A percentile compares a stretch with the other conserved stretches of the same genome.
Evolutionary conservation across 352 stramenopile genomes (phyloP).

Genomic region (Phytophthora pseudosyringae): DNA sequence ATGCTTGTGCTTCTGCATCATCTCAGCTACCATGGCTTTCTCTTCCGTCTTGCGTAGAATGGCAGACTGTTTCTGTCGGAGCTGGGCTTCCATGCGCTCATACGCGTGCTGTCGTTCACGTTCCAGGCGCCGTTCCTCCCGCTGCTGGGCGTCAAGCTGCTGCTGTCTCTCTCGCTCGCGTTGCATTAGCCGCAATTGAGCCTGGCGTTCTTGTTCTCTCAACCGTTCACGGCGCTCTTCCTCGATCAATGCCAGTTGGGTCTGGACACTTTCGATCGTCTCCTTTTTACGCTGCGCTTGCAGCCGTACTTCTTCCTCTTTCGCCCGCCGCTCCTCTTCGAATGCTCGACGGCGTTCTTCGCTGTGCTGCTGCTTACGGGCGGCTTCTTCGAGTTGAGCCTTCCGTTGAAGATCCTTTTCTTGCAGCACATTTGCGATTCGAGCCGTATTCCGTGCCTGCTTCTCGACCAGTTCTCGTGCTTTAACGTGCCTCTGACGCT

Average conservation of each 20-base stretch:
- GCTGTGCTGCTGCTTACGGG: conserved; percentile 69
- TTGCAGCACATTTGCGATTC: conserved; percentile 63
- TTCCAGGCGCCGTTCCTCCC: conserved; percentile 56
- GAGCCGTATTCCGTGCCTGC: conserved; percentile 71
- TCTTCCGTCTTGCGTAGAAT: conserved; percentile 57
- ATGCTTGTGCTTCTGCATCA: conserved; percentile 63
- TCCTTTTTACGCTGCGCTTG: conserved; percentile 66
- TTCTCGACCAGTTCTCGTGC: conserved; percentile 58
- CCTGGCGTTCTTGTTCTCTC: conserved; percentile 54
- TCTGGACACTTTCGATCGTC: conserved; percentile 64
- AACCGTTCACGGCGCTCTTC: conserved; percentile 57
- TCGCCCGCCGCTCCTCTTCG: conserved; percentile 50
- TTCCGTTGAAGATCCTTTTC: conserved; percentile 63
- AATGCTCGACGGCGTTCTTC: conserved; percentile 57
- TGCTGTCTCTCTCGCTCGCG: conserved; percentile 60
- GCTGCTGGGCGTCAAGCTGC: conserved; percentile 54
- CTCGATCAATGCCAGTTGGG: conserved; percentile 62
- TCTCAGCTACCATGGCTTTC: conserved; percentile 57
- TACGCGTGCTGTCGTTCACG: conserved; percentile 62
- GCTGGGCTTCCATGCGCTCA: conserved; percentile 66
- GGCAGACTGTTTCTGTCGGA: conserved; percentile 47
- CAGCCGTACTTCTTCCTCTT: conserved; percentile 57
- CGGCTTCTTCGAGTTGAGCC: conserved; percentile 53
- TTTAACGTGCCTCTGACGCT: conserved; percentile 51
- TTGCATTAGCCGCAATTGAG: conserved; percentile 45